Base-by-base conservation (phyloP, 1,139 yeast species). In the Debaryomyces subglobosus region DNA sequence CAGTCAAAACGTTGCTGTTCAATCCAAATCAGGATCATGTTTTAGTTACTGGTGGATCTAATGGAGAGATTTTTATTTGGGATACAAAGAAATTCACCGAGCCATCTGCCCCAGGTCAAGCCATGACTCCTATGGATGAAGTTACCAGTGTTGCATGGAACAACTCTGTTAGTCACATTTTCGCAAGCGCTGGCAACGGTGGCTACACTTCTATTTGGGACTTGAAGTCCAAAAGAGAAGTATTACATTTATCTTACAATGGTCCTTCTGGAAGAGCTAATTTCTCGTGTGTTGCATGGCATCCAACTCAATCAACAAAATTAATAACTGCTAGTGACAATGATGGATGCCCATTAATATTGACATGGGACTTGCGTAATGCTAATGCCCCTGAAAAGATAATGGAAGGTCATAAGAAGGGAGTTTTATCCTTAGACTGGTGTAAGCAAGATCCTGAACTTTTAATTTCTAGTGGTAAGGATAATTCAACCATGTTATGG, bases 131-230 rank as follows among this genome's bases (percentile, higher is more conserved):
- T 50, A 79, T 85, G 70, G 96, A 89, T 58, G 96, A 89, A 59
- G 81, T 95, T 51, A 81, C 87, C 33, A 79, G 89, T 39, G 82
- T 94, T 38, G 84, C 97, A 4, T 95, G 99, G 98, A 95, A 95
- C 70, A 84, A 87, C 60, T 74, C 83, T 32, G 88, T 89, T 48
- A 74, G 88, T 40, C 96, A 94, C 61, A 92, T 95, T 57, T 83
- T 95, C 66, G 99, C 98, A 23, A 80, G 89, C 48, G 96, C 97
- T 6, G 91, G 96, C 39, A 78, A 79, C 58, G 81, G 88, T 24
- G 96, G 96, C 15, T 87, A 83, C 65, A 85, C 97, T 5, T 86
- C 97, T 0, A 86, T 95, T 53, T 94, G 97, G 97, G 99, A 95
- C 69, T 75, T 94, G 59, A 88, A 88, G 62, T 83, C 90, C 42